These are phyloP conservation scores for Geranomyces variabilis DNA, from an alignment of 192 early-diverging fungal species.

Conservation along the genomic window DNA sequence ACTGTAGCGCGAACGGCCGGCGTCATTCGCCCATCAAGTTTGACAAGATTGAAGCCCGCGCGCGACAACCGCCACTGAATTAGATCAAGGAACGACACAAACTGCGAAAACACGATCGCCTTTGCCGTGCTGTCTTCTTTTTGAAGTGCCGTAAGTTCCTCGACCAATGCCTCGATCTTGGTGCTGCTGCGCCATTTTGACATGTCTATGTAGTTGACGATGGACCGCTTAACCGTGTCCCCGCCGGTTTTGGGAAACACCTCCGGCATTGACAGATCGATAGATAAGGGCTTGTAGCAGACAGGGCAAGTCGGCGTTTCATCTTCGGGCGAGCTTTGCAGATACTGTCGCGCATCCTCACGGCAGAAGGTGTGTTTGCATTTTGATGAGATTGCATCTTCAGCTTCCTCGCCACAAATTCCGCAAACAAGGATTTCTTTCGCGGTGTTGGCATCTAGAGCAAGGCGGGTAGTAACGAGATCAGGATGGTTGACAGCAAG, in stretches of 20 bases:
- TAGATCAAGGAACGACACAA: slow-evolving; percentile 86
- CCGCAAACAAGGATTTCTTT: slow-evolving; percentile 80
- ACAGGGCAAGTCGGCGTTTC: slow-evolving; percentile 69
- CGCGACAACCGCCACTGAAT: slow-evolving; percentile 88
- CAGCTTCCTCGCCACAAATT: slow-evolving; percentile 84
- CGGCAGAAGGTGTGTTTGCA: slow-evolving; percentile 94
- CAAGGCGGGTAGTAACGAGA: slow-evolving; percentile 46
- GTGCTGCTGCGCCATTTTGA: slow-evolving; percentile 83
- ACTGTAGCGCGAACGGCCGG: slow-evolving; percentile 69
- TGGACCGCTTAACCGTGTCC: slow-evolving; percentile 66
- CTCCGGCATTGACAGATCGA: slow-evolving; percentile 68
- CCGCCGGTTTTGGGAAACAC: slow-evolving; percentile 43
- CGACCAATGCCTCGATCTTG: slow-evolving; percentile 93
- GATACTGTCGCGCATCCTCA: slow-evolving; percentile 67
- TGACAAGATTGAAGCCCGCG: slow-evolving; percentile 82
- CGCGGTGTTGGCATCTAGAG: slow-evolving; percentile 36
- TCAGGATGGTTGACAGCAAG: slow-evolving; percentile 89
- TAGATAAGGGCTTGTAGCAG: slow-evolving; percentile 74
- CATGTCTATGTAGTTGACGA: slow-evolving; percentile 92
- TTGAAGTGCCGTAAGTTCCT: slow-evolving; percentile 77
- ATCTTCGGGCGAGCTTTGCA: slow-evolving; percentile 40
- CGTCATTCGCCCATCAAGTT: slow-evolving; percentile 88
- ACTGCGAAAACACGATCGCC: slow-evolving; percentile 79
- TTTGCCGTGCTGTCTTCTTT: slow-evolving; percentile 75
- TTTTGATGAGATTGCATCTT: slow-evolving; percentile 79